These are phyloP conservation scores for Chaetoscypha palmicola DNA, from an alignment of 2,329 filamentous ascomycete genomes.

Conservation along the genomic window DNA sequence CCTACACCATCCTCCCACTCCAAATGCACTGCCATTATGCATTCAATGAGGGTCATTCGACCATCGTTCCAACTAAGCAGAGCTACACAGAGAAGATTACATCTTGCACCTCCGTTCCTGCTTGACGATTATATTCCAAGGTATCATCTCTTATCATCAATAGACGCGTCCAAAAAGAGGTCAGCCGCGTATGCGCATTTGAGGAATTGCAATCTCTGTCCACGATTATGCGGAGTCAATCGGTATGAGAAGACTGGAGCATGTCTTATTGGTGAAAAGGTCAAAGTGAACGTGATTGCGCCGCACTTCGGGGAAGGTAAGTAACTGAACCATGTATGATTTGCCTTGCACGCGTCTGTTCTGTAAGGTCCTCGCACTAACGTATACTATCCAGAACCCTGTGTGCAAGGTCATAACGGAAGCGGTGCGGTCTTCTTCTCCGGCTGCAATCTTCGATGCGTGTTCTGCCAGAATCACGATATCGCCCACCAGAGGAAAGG, in stretches of 20 bases:
- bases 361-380: too few relatives aligned
- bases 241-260: slow-evolving; percentile 72
- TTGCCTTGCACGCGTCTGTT: too few relatives aligned
- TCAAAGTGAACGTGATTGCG: slow-evolving; percentile 77
- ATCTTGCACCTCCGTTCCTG: slow-evolving; percentile 59
- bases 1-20: too few relatives aligned
- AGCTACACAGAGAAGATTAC: slow-evolving; percentile 29
- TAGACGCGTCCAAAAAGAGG: slow-evolving; percentile 66
- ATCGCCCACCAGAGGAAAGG: slow-evolving; percentile 78
- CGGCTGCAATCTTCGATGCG: slow-evolving; percentile 44
- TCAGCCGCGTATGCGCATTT: slow-evolving; percentile 68
- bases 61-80: background rate
- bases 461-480: slow-evolving; percentile 76
- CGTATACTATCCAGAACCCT: slow-evolving; percentile 56
- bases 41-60: background rate
- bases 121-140: slow-evolving; percentile 68
- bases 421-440: slow-evolving; percentile 68
- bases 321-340: too few relatives aligned
- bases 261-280: slow-evolving; percentile 69
- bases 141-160: slow-evolving; percentile 60
- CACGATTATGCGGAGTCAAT: slow-evolving; percentile 69
- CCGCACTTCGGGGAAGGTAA: slow-evolving; percentile 74
- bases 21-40: too few relatives aligned
- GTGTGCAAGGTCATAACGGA: slow-evolving; percentile 74
- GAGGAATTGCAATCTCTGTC: slow-evolving; percentile 73